Base-by-base conservation (phyloP, 805 yeast species). In the Candida mattraensis region DNA sequence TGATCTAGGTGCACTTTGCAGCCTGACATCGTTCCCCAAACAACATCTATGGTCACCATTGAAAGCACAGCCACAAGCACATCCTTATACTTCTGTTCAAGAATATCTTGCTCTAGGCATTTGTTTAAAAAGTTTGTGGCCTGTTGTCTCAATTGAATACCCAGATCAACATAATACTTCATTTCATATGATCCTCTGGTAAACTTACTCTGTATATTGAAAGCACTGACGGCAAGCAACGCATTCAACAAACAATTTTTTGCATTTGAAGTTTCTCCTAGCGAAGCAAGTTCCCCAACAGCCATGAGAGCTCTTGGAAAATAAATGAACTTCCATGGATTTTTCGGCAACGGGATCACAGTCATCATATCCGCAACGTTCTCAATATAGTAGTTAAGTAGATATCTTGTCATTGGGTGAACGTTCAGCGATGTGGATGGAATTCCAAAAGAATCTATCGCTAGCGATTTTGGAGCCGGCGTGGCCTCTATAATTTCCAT, bases 11-110 rank as follows among this genome's bases (percentile, higher is more conserved):
- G 86, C 39, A 79, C 72, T 44, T 77, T 78, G 52, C 95, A 86
- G 47, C 84, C 93, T 37, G 83, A 80, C 89, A 85, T 84, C 1
- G 91, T 79, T 3, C 96, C 95, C 87, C 94, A 83, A 11, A 86
- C 89, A 33, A 86, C 80, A 61, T 87, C 95, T 33, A 87, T 84
- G 5, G 89, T 80, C 30, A 82, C 86, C 95, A 87, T 85, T 2
- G 93, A 80, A 56, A 87, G 69, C 15, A 85, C 80, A 1, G 95
- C 93, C 33, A 87, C 83, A 18, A 87, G 58, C 4, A 86, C 84
- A 54, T 87, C 95, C 54, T 87, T 87, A 58, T 87, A 87, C 55
- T 83, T 83, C 51, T 83, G 86, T 36, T 42, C 63, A 47, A 66
- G 69, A 39, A 66, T 71, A 53, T 69, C 78, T 57, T 52, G 74